Evolutionary conservation across 306 rosid species (phyloP).

Genomic region (Vigna nakashimae): DNA sequence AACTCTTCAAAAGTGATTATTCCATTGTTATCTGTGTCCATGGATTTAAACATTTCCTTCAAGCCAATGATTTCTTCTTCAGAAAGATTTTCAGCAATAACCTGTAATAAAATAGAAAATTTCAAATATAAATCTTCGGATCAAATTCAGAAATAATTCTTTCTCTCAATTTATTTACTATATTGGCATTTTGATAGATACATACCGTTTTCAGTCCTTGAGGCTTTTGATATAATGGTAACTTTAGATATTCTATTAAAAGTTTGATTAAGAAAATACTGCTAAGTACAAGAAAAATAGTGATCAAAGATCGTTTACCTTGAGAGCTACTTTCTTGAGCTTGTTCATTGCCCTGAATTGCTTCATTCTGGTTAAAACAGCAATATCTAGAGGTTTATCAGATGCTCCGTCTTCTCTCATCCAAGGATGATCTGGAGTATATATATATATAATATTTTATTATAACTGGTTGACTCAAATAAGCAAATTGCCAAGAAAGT

Average conservation of each 20-base stretch:
- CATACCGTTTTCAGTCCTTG: not conserved
- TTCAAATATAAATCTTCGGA: not conserved
- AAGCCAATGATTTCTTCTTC: slow-evolving; percentile 97
- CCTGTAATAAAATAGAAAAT: slow-evolving; percentile 53
- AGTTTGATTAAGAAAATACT: not conserved
- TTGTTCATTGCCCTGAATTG: slow-evolving; percentile 99
- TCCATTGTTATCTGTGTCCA: slow-evolving; percentile 98
- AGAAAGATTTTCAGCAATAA: slow-evolving; percentile 96
- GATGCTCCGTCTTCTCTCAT: slow-evolving; percentile 66
- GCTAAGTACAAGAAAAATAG: not conserved
- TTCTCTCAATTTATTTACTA: not conserved
- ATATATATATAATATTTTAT: not conserved
- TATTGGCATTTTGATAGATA: not conserved
- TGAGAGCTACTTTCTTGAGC: slow-evolving; percentile 92
- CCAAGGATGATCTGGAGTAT: slow-evolving; percentile 15
- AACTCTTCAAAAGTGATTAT: slow-evolving; percentile 92
- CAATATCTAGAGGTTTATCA: slow-evolving; percentile 93
- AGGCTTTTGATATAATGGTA: not conserved
- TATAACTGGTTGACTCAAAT: not conserved
- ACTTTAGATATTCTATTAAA: not conserved
- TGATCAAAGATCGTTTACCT: slow-evolving; percentile 48
- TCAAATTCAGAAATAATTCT: not conserved
- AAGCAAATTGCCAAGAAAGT: not conserved
- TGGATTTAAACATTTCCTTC: slow-evolving; percentile 97
- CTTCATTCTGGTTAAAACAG: slow-evolving; percentile 91